Evolutionary conservation across 176 grass and related monocot genomes (phyloP).

Genomic region (Zizania latifolia): DNA sequence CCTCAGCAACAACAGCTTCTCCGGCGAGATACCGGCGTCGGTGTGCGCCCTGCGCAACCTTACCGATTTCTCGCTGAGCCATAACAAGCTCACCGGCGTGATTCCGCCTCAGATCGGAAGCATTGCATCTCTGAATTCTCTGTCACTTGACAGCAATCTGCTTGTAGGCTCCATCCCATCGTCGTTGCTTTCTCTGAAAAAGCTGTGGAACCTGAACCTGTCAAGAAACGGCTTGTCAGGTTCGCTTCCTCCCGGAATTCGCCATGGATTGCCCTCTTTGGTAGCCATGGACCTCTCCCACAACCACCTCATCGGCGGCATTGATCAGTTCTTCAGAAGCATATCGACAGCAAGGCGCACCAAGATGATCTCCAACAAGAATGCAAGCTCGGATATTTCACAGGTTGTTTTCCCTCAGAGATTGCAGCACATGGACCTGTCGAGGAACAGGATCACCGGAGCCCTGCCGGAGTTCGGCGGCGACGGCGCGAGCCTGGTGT

Average conservation of each 20-base stretch:
- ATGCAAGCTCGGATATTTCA: neutral
- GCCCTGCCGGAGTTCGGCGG: slow-evolving; percentile 42
- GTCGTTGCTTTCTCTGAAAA: slow-evolving; percentile 43
- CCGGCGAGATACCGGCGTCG: slow-evolving; percentile 59
- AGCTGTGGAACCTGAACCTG: slow-evolving; percentile 72
- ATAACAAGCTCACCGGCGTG: slow-evolving; percentile 50
- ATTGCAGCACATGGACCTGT: slow-evolving; percentile 51
- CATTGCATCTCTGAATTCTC: slow-evolving; percentile 50
- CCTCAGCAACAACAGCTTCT: slow-evolving; percentile 70
- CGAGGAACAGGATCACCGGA: slow-evolving; percentile 57
- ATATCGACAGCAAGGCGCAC: slow-evolving; percentile 12
- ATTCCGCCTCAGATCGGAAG: slow-evolving; percentile 49
- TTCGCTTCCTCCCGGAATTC: slow-evolving; percentile 25
- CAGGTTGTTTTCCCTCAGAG: slow-evolving; percentile 25
- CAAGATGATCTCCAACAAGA: neutral
- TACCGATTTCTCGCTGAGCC: slow-evolving; percentile 42
- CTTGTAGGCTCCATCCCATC: slow-evolving; percentile 52
- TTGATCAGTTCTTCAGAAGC: slow-evolving; percentile 50
- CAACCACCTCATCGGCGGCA: slow-evolving; percentile 49
- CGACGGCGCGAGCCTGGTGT: slow-evolving; percentile 18
- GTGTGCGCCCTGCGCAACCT: slow-evolving; percentile 34
- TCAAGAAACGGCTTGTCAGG: slow-evolving; percentile 51
- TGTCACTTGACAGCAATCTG: slow-evolving; percentile 44
- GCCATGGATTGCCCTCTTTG: slow-evolving; percentile 44
- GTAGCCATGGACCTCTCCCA: slow-evolving; percentile 57